A percentile compares a stretch with the other conserved stretches of the same genome.
Conservation (phyloP, 1,284 basidiomycete species). For the Fomitopsis betulina region DNA sequence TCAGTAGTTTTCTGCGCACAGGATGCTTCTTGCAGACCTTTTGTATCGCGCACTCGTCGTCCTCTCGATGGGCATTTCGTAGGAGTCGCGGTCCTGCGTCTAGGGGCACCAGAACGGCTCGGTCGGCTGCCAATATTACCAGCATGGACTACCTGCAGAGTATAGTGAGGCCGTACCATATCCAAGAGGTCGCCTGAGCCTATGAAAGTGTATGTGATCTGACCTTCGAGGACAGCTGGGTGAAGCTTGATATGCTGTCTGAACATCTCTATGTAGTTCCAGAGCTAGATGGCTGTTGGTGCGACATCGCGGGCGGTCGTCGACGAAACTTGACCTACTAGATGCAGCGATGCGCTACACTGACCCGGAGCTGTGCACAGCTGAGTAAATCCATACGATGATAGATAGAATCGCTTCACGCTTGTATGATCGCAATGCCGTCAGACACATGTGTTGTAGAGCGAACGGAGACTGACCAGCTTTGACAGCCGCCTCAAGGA, state of each 20-base stretch:
- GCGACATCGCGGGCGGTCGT: neutral
- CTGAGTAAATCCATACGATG: constrained; percentile 5
- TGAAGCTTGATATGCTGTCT: constrained; percentile 4
- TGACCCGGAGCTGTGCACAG: constrained; percentile 6
- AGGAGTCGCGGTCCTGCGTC: constrained; percentile 6
- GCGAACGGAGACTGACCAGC: neutral
- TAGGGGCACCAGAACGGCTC: constrained; percentile 12
- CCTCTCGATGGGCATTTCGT: constrained; percentile 7
- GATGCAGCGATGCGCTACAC: constrained; percentile 1
- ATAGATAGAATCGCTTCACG: constrained; percentile 7
- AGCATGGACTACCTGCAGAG: neutral
- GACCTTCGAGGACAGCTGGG: constrained; percentile 7
- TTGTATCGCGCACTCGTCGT: too few species aligned
- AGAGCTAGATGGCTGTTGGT: constrained; percentile 2
- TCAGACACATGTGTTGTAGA: too few species aligned
- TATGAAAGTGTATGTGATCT: constrained; percentile 9
- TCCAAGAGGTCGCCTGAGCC: constrained; percentile 10
- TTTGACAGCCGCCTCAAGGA: constrained; percentile 5
- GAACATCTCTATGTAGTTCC: constrained; percentile 8
- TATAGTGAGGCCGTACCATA: neutral
- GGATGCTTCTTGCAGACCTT: too few species aligned
- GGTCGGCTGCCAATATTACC: neutral
- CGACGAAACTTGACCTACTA: neutral
- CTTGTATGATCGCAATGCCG: neutral
- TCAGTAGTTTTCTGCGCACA: too few species aligned